phyloP scores from a whole-genome alignment of 805 yeast genomes.

The Yamadazyma sp. region DNA sequence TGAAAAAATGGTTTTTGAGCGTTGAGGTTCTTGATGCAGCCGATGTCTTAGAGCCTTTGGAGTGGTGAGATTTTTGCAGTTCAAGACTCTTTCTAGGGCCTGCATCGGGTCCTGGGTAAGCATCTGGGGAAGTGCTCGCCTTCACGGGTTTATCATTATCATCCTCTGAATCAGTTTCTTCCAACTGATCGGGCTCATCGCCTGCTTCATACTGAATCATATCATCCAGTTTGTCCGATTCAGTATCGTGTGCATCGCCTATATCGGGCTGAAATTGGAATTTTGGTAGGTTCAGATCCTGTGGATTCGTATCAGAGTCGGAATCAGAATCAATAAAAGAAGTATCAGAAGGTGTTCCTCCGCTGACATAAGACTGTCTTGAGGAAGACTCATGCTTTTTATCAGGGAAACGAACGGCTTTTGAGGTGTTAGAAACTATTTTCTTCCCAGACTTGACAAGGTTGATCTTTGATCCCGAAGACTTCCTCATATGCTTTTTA shows the following conservation, averaged over 20 bases:
- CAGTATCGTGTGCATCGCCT: slow-evolving; percentile 1
- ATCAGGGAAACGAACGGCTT: slow-evolving; percentile 13
- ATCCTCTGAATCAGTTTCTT: slow-evolving; percentile 14
- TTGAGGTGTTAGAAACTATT: slow-evolving; percentile 13
- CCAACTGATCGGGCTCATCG: slow-evolving; percentile 14
- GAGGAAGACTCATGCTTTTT: slow-evolving; percentile 32
- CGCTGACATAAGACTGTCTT: slow-evolving; percentile 29
- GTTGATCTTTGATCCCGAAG: slow-evolving; percentile 18
- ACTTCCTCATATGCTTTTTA: slow-evolving; percentile 18
- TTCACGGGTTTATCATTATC: slow-evolving; percentile 4
- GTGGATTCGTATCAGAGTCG: neutral
- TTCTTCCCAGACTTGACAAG: slow-evolving; percentile 29
- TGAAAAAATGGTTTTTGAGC: slow-evolving; percentile 11
- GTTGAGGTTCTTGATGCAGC: slow-evolving; percentile 14
- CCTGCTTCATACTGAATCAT: neutral
- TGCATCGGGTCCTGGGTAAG: neutral
- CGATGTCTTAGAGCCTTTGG: slow-evolving; percentile 6
- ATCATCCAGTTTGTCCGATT: slow-evolving; percentile 1
- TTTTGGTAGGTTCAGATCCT: slow-evolving; percentile 20
- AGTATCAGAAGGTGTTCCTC: slow-evolving; percentile 24
- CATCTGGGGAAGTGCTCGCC: neutral
- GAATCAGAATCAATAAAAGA: slow-evolving; percentile 16
- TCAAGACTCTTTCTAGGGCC: slow-evolving; percentile 6
- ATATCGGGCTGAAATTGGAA: slow-evolving; percentile 18
- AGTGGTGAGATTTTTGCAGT: slow-evolving; percentile 1